phyloP scores from a whole-genome alignment of 441 rosid genomes.

The Croton laevigatus region DNA sequence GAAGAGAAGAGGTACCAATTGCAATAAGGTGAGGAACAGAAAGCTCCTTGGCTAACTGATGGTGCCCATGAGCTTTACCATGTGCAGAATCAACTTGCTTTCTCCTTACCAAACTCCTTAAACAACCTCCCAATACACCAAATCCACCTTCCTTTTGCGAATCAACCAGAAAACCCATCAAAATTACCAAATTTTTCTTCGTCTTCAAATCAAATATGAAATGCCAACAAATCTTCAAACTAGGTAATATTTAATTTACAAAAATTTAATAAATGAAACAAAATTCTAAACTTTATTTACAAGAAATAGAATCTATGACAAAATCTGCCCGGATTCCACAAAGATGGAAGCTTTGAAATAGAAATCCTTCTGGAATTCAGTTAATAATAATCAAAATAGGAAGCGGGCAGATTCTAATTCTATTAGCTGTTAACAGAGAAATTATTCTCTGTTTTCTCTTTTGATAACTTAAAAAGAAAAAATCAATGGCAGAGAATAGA shows the following conservation, averaged over 20 bases:
- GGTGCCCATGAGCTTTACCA: slow-evolving; percentile 28
- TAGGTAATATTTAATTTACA: background rate
- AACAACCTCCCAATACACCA: slow-evolving; percentile 37
- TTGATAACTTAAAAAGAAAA: background rate
- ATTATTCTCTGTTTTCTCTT: background rate
- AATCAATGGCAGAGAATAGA: background rate
- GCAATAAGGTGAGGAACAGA: slow-evolving; percentile 80
- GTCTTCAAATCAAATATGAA: background rate
- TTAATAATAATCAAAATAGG: background rate
- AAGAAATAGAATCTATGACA: background rate
- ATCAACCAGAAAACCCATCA: slow-evolving; percentile 61
- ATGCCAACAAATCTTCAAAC: slow-evolving; percentile 8
- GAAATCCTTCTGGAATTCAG: background rate
- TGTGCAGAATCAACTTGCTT: slow-evolving; percentile 85
- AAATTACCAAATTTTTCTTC: slow-evolving; percentile 6
- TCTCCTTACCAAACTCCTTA: slow-evolving; percentile 70
- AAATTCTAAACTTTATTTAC: background rate
- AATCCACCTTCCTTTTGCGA: slow-evolving; percentile 41
- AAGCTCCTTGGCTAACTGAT: slow-evolving; percentile 76
- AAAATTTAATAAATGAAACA: background rate
- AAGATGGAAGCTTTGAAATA: background rate
- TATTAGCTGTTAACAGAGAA: background rate
- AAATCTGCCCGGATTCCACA: slow-evolving; percentile 24
- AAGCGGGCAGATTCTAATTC: slow-evolving; percentile 19
- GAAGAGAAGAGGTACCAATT: slow-evolving; percentile 46